phyloP scores from a whole-genome alignment of 305 asterid genomes.

The Fraxinus ornus region DNA sequence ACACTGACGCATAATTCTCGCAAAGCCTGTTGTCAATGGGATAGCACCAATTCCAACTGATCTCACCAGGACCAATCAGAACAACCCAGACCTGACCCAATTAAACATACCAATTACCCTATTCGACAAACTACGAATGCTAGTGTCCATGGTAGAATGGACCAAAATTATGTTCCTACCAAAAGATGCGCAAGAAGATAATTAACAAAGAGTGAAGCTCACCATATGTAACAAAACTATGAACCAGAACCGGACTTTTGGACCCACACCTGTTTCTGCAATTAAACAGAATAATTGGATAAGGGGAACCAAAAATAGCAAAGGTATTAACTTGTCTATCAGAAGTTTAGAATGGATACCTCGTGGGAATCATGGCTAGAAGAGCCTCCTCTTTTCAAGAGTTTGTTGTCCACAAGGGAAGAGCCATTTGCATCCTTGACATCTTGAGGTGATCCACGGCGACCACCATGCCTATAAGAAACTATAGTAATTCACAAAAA shows the following conservation, averaged over 20 bases:
- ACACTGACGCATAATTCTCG: not conserved
- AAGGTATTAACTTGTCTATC: not conserved
- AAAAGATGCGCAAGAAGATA: not conserved
- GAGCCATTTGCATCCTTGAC: conserved; percentile 59
- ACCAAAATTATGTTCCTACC: not conserved
- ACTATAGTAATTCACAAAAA: conserved; percentile 41
- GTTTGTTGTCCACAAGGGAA: conserved; percentile 57
- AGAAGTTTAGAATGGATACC: conserved; percentile 38
- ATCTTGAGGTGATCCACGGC: conserved; percentile 58
- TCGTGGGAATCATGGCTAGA: conserved; percentile 51
- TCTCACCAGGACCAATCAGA: not conserved
- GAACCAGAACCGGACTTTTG: conserved; percentile 74
- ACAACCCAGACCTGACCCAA: not conserved
- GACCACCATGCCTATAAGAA: conserved; percentile 59
- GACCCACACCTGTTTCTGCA: conserved; percentile 84
- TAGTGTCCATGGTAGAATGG: conserved; percentile 7
- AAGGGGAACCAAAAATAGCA: conserved; percentile 20
- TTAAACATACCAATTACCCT: not conserved
- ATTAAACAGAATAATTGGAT: conserved; percentile 18
- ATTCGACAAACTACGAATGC: conserved; percentile 6
- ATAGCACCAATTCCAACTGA: not conserved
- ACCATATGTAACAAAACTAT: conserved; percentile 46
- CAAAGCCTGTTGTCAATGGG: not conserved
- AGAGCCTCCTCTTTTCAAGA: conserved; percentile 53
- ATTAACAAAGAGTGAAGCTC: conserved; percentile 18